Conservation (phyloP, 2,329 filamentous ascomycete genomes). For the Paracamarosporium sp. region DNA sequence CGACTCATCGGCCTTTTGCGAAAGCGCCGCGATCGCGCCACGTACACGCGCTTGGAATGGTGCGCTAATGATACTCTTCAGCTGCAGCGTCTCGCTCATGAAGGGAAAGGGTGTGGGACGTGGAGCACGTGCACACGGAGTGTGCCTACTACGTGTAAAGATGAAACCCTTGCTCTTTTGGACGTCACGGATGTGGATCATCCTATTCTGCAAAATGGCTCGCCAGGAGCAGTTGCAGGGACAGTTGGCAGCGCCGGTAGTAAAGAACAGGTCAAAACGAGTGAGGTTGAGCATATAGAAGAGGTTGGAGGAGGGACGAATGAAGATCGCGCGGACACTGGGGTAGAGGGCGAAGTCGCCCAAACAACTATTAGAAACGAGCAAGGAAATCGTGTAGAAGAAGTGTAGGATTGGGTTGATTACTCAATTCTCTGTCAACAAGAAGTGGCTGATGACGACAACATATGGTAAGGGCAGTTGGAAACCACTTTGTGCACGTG, state of each 20-base stretch:
- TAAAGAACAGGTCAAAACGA: not conserved
- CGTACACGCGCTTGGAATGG: constrained; percentile 9
- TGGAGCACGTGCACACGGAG: constrained; percentile 12
- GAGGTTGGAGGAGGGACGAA: not conserved
- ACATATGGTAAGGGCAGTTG: no score
- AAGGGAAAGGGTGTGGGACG: constrained; percentile 8
- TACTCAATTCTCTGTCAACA: no score
- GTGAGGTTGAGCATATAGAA: not conserved
- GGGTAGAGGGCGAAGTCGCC: not conserved
- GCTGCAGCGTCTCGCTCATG: constrained; percentile 20
- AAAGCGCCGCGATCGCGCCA: not conserved
- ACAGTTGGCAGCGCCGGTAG: not conserved
- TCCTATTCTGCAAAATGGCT: not conserved
- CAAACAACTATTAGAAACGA: not conserved
- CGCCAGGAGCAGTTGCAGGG: not conserved
- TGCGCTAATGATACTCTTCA: constrained; percentile 15
- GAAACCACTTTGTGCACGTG: not conserved
- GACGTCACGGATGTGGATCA: not conserved
- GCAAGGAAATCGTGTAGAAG: not conserved
- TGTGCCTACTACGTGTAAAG: constrained; percentile 12
- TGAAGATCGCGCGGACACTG: not conserved
- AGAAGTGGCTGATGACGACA: no score
- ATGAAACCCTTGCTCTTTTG: not conserved
- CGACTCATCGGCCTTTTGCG: not conserved
- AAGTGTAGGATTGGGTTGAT: not conserved